Base-by-base conservation (phyloP, 305 asterid species). In the Solanum hybrid region DNA sequence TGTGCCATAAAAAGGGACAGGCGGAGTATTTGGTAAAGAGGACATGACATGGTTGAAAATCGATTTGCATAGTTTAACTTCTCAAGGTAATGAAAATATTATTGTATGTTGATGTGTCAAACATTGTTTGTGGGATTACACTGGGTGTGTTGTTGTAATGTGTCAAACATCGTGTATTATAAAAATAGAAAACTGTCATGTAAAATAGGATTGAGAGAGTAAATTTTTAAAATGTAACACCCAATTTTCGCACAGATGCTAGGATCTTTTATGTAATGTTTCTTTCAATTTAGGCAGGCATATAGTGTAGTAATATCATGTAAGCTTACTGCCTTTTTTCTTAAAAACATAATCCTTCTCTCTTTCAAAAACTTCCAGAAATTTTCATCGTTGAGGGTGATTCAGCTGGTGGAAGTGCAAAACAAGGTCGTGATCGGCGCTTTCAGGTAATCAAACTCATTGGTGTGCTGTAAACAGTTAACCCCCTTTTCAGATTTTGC, bases 381-480 rank as follows among this genome's bases (percentile, higher is more conserved):
- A 97, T 97, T 92, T 97, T 97, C 94, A 97, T 97, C 4, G 99
- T 97, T 14, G 99, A 97, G 95, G 99, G 99, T 77, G 99, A 97
- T 94, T 97, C 99, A 89, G 99, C 99, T 77, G 99, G 99, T 89
- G 99, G 99, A 92, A 97, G 99, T 93, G 98, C 99, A 90, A 97
- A 97, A 91, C 99, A 97, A 92, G 99, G 99, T 9, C 99, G 99
- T 77, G 99, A 97, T 92, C 97, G 99, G 84, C 95, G 97, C 72
- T 97, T 95, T 95, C 99, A 97, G 99, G 99, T 97, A 91, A 92
- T 36, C 36, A 34, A 56, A 85, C 24, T 85, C 32, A 64, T 22
- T 85, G 34, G n/a, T 32, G 51, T 8, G 5, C 32, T 22, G 32
- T 85, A 64, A 85, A 56, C 32, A 85, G 46, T 56, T 85, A 22